These are phyloP conservation scores for Penicillium frequentans DNA, from an alignment of 2,329 filamentous ascomycete species.

Conservation along the genomic window DNA sequence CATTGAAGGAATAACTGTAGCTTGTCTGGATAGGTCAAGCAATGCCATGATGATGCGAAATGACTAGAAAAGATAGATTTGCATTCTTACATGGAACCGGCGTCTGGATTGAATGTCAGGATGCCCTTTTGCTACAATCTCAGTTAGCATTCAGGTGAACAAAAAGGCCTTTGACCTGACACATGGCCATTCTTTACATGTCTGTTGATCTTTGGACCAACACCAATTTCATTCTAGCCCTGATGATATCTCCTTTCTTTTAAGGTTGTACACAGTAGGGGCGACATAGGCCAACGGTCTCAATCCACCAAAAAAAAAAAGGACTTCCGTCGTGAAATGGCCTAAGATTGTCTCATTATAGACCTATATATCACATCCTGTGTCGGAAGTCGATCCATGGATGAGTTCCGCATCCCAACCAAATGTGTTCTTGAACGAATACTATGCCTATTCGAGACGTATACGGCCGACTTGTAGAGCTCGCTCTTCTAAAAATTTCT, in stretches of 20 bases:
- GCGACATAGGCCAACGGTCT: too few species aligned
- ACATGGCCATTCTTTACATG: background rate
- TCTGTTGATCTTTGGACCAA: too few species aligned
- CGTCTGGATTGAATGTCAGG: background rate
- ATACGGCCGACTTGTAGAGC: background rate
- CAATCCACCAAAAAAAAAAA: too few species aligned
- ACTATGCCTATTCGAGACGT: background rate
- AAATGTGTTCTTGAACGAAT: background rate
- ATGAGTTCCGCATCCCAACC: background rate
- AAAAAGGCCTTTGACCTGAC: background rate
- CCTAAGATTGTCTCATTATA: too few species aligned
- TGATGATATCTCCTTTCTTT: too few species aligned
- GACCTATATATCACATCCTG: background rate
- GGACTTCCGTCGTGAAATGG: too few species aligned
- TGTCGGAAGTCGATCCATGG: background rate
- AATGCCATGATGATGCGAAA: conserved; percentile 21
- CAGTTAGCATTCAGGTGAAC: background rate
- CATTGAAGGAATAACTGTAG: background rate
- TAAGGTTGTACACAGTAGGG: too few species aligned
- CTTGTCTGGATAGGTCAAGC: background rate
- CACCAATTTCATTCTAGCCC: too few species aligned
- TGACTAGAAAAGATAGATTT: conserved; percentile 21
- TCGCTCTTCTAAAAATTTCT: background rate
- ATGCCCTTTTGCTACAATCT: background rate
- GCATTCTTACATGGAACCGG: conserved; percentile 7